Percentiles rank a stretch among this genome's conserved stretches.
phyloP scores from a whole-genome alignment of 768 basidiomycete species.

The Naganishia friedmannii region DNA sequence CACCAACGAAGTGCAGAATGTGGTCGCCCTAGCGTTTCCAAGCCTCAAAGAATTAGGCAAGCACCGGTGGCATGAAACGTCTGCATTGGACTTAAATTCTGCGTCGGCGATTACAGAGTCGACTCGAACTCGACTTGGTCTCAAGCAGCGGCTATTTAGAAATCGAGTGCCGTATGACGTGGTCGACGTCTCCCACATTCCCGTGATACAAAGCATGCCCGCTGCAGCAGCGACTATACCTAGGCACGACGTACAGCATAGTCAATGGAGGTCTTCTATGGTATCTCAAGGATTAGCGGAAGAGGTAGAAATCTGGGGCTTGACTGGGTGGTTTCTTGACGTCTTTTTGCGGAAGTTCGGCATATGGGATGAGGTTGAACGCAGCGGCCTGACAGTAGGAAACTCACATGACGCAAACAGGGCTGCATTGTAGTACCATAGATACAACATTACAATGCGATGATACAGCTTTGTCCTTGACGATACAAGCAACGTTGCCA shows the following conservation, averaged over 20 bases:
- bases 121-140: not conserved
- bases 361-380: constrained; percentile 30
- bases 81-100: constrained; percentile 30
- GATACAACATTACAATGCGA: not conserved
- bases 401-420: not conserved
- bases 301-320: constrained; percentile 45
- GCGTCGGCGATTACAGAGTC: constrained; percentile 34
- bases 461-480: not conserved
- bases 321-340: constrained; percentile 49
- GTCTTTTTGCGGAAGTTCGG: constrained; percentile 38
- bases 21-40: constrained; percentile 41
- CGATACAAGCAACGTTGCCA: not conserved
- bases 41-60: constrained; percentile 12
- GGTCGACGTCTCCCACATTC: not conserved
- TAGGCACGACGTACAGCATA: not conserved
- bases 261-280: not conserved
- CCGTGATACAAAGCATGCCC: not conserved
- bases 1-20: constrained; percentile 40
- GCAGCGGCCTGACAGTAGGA: not conserved
- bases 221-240: not conserved
- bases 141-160: constrained; percentile 32
- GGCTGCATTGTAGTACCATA: not conserved
- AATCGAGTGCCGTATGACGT: constrained; percentile 13
- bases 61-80: not conserved
- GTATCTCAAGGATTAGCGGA: not conserved